Evolutionary conservation across 495 filamentous ascomycete genomes (phyloP).

Genomic region (Hyaloscypha hepaticicola): DNA sequence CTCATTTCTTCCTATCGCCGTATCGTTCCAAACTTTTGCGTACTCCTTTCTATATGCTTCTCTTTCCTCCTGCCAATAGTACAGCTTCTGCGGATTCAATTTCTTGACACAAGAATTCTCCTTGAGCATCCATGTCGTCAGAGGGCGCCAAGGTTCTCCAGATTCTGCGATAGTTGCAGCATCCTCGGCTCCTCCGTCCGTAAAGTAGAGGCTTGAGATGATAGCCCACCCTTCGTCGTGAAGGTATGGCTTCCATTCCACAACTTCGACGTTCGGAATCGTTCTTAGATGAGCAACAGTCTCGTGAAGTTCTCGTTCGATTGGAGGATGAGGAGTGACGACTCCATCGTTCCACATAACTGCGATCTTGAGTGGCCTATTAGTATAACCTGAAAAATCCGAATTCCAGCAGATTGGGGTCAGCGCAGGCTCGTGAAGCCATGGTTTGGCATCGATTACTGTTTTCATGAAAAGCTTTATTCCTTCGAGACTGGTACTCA

Average conservation of each 20-base stretch:
- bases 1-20: constrained; percentile 10
- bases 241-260: constrained; percentile 28
- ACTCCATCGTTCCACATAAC: constrained; percentile 54
- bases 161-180: constrained; percentile 44
- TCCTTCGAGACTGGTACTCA: constrained; percentile 40
- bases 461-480: constrained; percentile 43
- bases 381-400: not conserved
- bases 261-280: constrained; percentile 41
- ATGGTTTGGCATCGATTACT: constrained; percentile 38
- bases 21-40: constrained; percentile 35
- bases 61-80: constrained; percentile 28
- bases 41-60: constrained; percentile 31
- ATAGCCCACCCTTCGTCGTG: constrained; percentile 46
- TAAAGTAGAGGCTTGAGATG: constrained; percentile 52
- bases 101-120: constrained; percentile 47
- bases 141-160: constrained; percentile 54
- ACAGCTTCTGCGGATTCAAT: constrained; percentile 28
- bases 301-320: constrained; percentile 45
- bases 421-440: constrained; percentile 40
- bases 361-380: constrained; percentile 42
- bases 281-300: constrained; percentile 38
- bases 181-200: constrained; percentile 51
- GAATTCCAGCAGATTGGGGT: constrained; percentile 38
- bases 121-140: constrained; percentile 56
- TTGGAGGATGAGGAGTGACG: constrained; percentile 56